Evolutionary conservation across 345 rosid species (phyloP), one percentile per base, ranked within the genome.

Genomic region (Salix dunnii): DNA sequence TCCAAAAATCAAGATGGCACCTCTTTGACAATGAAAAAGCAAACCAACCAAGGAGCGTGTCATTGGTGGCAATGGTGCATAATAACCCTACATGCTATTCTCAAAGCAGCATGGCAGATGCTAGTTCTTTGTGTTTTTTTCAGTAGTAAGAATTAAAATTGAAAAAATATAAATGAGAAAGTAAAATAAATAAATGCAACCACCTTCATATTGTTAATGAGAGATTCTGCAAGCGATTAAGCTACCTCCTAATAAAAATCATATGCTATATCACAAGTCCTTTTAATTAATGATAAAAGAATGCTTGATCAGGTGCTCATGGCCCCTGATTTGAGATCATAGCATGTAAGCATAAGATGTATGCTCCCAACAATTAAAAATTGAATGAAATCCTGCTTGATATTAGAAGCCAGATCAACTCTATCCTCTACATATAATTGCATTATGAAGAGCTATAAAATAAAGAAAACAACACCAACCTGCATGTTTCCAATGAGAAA

Each of bases 401-500:
- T 14, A 7, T n/a, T 16, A 76, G 31, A 68, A 61, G 58, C 49
- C 7, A 68, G 10, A 13, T 40, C 20, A 21, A 43, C 16, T 51
- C 16, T 66, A 60, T 43, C 20, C 62, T n/a, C n/a, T 18, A 2
- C 20, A 25, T 40, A 49, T 48, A 25, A 65, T 65, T 51, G 25
- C 71, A 35, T 67, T 23, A 31, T 35, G 6, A 71, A 71, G 23
- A 51, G 38, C 27, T 31, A 58, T 25, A 5, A 73, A 66, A 40
- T 17, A 58, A 25, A 10, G 51, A 74, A 18, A 10, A 17, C 3
- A 30, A 62, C 18, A 82, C 85, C n/a, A 71, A 92, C 97, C 97
- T 92, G 97, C 97, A 92, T 92, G 73, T 92, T 91, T 76, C 95
- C 97, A 14, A 92, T 92, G 72, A 92, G 92, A 81, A 92, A 85